These are phyloP conservation scores for Rhododendron simsii DNA, from an alignment of 148 eudicot species.

Conservation along the genomic window DNA sequence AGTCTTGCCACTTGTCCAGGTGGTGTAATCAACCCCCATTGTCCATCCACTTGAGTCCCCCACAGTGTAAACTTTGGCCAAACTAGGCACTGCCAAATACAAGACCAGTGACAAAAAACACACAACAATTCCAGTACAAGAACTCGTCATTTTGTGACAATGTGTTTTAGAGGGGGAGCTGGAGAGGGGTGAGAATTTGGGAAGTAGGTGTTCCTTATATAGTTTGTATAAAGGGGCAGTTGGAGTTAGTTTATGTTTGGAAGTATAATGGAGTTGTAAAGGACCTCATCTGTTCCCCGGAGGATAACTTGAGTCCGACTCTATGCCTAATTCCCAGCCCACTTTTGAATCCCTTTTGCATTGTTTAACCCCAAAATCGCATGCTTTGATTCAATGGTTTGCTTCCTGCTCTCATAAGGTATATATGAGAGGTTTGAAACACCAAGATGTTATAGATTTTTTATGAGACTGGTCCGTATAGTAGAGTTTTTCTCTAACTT, in stretches of 20 bases:
- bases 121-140: not conserved
- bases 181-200: not conserved
- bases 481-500: not conserved
- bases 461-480: not conserved
- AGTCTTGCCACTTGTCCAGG: slow-evolving; percentile 64
- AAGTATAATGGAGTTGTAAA: not conserved
- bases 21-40: slow-evolving; percentile 50
- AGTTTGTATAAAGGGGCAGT: not conserved
- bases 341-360: not conserved
- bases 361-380: not conserved
- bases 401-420: not conserved
- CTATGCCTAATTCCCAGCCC: slow-evolving; percentile 16
- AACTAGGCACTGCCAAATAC: slow-evolving; percentile 25
- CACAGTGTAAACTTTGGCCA: slow-evolving; percentile 65
- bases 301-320: slow-evolving; percentile 18
- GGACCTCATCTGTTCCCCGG: not conserved
- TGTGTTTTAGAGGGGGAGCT: slow-evolving; percentile 1
- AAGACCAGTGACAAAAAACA: slow-evolving; percentile 7
- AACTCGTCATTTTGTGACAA: slow-evolving; percentile 21
- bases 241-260: slow-evolving; percentile 8
- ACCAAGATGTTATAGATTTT: not conserved
- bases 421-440: not conserved
- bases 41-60: slow-evolving; percentile 82
- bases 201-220: slow-evolving; percentile 10
- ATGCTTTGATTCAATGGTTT: not conserved